Base-by-base conservation (phyloP, 2,329 filamentous ascomycete species). In the Metarhizium humberi region DNA sequence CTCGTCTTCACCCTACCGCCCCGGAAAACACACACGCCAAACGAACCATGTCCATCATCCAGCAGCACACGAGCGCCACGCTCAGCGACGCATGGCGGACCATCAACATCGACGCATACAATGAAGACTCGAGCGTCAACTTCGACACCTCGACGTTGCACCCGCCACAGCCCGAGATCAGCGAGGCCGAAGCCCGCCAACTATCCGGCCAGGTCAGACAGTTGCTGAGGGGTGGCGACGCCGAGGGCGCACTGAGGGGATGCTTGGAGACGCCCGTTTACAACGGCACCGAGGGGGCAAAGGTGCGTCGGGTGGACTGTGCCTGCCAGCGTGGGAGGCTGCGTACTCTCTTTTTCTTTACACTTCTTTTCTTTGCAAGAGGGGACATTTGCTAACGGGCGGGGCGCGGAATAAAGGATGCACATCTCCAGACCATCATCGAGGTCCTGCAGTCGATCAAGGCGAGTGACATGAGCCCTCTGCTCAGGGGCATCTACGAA, bases 401-500 rank as follows among this genome's bases (percentile, higher is more conserved):
- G 32, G 32, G 32, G 6, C 6, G 32, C 2, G 32, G 32, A 16
- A 2, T 5, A 4, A 71, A 95, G 86, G 90, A 96, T 61, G 78
- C 90, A 34, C 91, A 97, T 71, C 77, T 96, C 60, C 84, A 89
- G 62, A 92, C 89, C 20, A 88, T 99, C 45, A 84, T 90, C 58
- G 94, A 99, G 74, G 92, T 97, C 56, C 78, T 99, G 61, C 92
- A 96, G 73, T 94, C 90, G 20, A 97, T 97, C 74, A 92, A 95
- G 70, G 91, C 94, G 67, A 88, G 88, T 64, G 94, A 99, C 64
- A 97, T 97, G 89, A 90, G 86, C 60, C 88, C 90, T 14, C 84
- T 97, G 66, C 77, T 99, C 62, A 84, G 86, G 73, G 82, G 85
- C 56, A 87, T 97, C 66, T 91, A 94, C 74, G 77, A 76, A 57